Evolutionary conservation across 805 yeast species (phyloP).

Genomic region (Zygosaccharomyces siamensis): DNA sequence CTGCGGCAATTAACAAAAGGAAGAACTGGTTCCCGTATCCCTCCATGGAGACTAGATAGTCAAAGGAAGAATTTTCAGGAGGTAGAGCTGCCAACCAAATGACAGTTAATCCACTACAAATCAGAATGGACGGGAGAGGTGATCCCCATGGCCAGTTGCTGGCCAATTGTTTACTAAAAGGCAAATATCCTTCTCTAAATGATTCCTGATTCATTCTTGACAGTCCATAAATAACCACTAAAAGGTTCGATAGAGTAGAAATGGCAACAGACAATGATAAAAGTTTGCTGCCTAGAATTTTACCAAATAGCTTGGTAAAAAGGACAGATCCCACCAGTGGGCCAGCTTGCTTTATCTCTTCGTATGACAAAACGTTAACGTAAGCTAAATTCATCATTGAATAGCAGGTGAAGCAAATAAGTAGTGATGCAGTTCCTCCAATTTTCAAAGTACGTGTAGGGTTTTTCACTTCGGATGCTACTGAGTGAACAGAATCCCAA

Average conservation of each 20-base stretch:
- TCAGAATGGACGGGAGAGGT: constrained; percentile 47
- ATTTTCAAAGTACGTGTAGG: constrained; percentile 54
- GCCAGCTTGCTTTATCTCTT: constrained; percentile 50
- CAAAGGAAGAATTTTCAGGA: constrained; percentile 36
- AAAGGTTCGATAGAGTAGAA: constrained; percentile 59
- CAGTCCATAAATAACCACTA: constrained; percentile 54
- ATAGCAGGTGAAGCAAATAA: constrained; percentile 46
- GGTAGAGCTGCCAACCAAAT: constrained; percentile 36
- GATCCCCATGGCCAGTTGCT: constrained; percentile 53
- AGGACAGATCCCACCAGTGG: constrained; percentile 56
- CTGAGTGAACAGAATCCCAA: constrained; percentile 59
- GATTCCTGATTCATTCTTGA: constrained; percentile 63
- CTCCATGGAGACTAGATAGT: constrained; percentile 43
- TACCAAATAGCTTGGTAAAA: constrained; percentile 53
- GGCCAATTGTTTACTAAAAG: constrained; percentile 48
- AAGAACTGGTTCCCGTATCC: constrained; percentile 47
- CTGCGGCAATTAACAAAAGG: constrained; percentile 49
- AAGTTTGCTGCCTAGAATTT: constrained; percentile 47
- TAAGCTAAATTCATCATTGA: constrained; percentile 52
- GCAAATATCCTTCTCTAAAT: constrained; percentile 58
- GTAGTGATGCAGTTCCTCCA: constrained; percentile 55
- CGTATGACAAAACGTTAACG: constrained; percentile 48
- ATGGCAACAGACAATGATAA: constrained; percentile 54
- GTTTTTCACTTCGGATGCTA: constrained; percentile 55
- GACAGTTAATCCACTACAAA: constrained; percentile 33